Conservation (phyloP, 2,329 filamentous ascomycete species). For the Colletotrichum musicola region DNA sequence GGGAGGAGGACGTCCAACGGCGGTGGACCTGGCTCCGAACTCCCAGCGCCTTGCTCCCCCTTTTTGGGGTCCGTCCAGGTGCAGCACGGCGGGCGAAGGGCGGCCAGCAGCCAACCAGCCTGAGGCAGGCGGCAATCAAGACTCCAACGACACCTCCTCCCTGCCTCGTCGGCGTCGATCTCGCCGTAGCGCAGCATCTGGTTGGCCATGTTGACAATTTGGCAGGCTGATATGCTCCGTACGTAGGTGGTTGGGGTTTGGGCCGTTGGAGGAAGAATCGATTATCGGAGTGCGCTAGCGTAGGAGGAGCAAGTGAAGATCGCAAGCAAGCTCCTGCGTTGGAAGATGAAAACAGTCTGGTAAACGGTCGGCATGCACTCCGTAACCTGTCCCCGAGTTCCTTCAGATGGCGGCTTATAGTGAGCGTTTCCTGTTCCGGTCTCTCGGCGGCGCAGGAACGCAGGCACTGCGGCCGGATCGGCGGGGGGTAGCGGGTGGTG, state of each 20-base stretch:
- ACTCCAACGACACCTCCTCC: not conserved
- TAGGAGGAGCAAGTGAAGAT: slow-evolving; percentile 17
- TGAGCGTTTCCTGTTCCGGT: too few relatives aligned
- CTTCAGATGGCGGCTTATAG: not conserved
- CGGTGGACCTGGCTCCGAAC: slow-evolving; percentile 9
- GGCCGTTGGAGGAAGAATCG: slow-evolving; percentile 3
- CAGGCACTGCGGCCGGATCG: slow-evolving; percentile 2
- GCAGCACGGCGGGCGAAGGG: slow-evolving; percentile 11
- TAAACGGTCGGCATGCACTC: slow-evolving; percentile 3
- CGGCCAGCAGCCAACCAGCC: slow-evolving; percentile 13
- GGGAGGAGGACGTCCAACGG: not conserved
- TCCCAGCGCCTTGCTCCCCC: slow-evolving; percentile 8
- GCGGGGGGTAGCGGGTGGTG: not conserved
- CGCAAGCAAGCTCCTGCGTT: not conserved
- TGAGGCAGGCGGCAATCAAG: slow-evolving; percentile 4
- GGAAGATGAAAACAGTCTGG: not conserved
- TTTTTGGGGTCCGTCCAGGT: slow-evolving; percentile 11
- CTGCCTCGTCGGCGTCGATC: slow-evolving; percentile 19
- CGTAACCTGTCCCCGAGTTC: not conserved
- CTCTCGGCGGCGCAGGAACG: slow-evolving; percentile 19
- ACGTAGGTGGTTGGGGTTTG: slow-evolving; percentile 12
- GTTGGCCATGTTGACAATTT: slow-evolving; percentile 7
- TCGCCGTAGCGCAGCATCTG: not conserved
- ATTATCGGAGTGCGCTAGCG: not conserved
- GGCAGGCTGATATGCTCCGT: slow-evolving; percentile 8